These are phyloP conservation scores for Lodderomyces metapsilosis DNA, from an alignment of 1,139 yeast species.

Conservation along the genomic window DNA sequence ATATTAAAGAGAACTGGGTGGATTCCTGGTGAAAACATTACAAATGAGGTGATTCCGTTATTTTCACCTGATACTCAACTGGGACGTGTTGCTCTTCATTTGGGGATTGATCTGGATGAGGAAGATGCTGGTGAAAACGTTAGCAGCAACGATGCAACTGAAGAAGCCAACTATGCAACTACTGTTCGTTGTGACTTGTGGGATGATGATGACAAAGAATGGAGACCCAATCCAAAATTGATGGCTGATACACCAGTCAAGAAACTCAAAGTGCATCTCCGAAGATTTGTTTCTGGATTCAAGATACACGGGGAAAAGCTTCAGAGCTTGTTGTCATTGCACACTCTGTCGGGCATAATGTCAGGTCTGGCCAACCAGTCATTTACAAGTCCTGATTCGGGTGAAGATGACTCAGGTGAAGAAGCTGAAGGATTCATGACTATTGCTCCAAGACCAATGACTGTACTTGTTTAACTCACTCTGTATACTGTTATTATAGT, in stretches of 20 bases:
- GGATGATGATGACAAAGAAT: neutral
- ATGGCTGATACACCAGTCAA: neutral
- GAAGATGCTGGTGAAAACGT: neutral
- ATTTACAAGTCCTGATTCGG: neutral
- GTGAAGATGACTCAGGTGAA: neutral
- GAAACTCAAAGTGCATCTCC: neutral
- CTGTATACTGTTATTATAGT: no score
- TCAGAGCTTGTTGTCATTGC: neutral
- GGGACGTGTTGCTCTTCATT: neutral
- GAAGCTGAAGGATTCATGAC: neutral
- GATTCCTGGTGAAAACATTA: neutral
- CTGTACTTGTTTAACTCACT: no score
- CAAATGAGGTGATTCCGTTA: neutral
- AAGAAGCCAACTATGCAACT: neutral
- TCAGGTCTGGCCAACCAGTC: conserved; percentile 2
- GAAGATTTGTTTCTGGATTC: neutral
- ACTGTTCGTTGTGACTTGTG: neutral
- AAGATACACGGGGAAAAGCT: neutral
- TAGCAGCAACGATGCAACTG: neutral
- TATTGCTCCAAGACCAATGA: neutral
- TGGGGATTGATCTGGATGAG: neutral
- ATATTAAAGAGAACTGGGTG: neutral
- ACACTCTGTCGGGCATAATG: neutral
- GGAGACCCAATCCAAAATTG: neutral
- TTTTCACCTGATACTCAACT: neutral